Evolutionary conservation across 257 asterid species (phyloP).

Genomic region (Forsythia viridissima): DNA sequence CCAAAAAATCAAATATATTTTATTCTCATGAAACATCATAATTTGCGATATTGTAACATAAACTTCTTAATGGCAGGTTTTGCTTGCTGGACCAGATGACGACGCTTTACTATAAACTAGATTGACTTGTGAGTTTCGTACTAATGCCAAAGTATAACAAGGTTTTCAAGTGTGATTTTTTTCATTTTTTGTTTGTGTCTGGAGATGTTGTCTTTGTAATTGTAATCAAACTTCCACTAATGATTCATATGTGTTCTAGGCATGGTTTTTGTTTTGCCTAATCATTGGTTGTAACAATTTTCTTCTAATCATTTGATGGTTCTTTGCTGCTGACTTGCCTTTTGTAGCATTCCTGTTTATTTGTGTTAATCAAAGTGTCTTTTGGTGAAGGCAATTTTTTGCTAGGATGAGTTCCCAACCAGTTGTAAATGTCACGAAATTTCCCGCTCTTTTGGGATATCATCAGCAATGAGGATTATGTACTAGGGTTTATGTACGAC

Average conservation of each 20-base stretch:
- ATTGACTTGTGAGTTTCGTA: constrained; percentile 40
- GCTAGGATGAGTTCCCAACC: no score
- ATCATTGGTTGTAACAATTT: constrained; percentile 60
- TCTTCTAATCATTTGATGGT: constrained; percentile 45
- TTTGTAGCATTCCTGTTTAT: background rate
- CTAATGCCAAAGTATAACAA: constrained; percentile 26
- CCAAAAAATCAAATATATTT: no score
- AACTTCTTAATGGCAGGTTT: constrained; percentile 46
- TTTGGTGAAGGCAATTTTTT: background rate
- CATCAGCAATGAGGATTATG: background rate
- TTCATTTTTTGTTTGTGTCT: constrained; percentile 22
- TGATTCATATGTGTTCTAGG: constrained; percentile 50
- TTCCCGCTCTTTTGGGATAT: background rate
- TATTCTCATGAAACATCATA: background rate
- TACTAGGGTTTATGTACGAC: no score
- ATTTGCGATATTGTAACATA: background rate
- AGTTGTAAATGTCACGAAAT: background rate
- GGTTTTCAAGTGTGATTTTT: constrained; percentile 42
- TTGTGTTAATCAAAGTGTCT: background rate
- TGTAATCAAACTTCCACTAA: constrained; percentile 37
- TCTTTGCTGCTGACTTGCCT: constrained; percentile 30
- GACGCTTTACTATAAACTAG: constrained; percentile 72
- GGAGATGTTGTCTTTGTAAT: constrained; percentile 32
- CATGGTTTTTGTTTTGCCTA: constrained; percentile 80
- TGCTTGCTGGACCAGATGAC: constrained; percentile 97